A percentile compares a stretch with the other conserved stretches of the same genome.
Conservation (phyloP, 306 rosid species). For the Mimosa bimucronata region DNA sequence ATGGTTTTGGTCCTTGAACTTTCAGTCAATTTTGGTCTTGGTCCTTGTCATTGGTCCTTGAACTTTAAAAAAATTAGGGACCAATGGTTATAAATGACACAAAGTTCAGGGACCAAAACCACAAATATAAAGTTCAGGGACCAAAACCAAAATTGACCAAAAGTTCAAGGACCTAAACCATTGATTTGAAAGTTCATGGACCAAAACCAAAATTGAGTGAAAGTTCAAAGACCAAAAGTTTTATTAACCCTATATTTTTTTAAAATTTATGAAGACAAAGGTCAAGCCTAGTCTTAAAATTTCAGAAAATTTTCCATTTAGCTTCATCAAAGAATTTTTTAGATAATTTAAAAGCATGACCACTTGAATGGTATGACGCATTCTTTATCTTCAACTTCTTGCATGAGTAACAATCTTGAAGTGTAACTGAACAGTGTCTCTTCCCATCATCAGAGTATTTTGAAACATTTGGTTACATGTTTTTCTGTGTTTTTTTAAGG, state of each 20-base stretch:
- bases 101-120: too few relatives aligned
- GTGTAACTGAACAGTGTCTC: slow-evolving; percentile 11
- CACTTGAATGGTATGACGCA: neutral
- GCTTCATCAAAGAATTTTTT: neutral
- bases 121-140: too few relatives aligned
- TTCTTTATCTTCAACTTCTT: neutral
- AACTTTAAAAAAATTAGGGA: too few relatives aligned
- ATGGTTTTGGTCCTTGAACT: too few relatives aligned
- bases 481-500: neutral
- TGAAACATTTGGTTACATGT: neutral
- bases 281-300: neutral
- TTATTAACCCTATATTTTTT: neutral
- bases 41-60: too few relatives aligned
- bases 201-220: too few relatives aligned
- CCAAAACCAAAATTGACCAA: too few relatives aligned
- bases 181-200: too few relatives aligned
- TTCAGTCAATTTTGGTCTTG: too few relatives aligned
- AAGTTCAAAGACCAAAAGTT: too few relatives aligned
- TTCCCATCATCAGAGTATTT: slow-evolving; percentile 25
- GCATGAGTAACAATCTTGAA: neutral
- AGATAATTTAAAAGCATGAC: neutral
- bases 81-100: too few relatives aligned
- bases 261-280: neutral
- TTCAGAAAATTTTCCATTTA: neutral
- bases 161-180: too few relatives aligned